phyloP scores from a whole-genome alignment of 73 alveolate genomes.

The Stentor roeselii region DNA sequence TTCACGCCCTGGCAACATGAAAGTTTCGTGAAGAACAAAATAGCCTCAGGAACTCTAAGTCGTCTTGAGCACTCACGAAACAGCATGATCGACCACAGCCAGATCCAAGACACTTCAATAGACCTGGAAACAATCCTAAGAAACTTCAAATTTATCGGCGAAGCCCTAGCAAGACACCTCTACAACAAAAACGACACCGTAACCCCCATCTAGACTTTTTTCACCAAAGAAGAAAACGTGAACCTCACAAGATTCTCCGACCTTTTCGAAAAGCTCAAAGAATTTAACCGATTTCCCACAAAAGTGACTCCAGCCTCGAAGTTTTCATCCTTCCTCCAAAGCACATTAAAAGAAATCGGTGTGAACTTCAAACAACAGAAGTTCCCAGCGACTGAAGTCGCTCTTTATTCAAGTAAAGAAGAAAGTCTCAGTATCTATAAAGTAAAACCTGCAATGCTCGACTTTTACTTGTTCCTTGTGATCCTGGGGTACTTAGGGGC shows the following conservation, averaged over 20 bases:
- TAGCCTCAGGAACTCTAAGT: conserved; percentile 57
- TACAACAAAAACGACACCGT: not conserved
- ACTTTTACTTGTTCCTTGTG: conserved; percentile 24
- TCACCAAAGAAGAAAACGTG: not conserved
- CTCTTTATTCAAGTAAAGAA: not conserved
- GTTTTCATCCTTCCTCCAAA: not conserved
- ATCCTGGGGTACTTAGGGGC: conserved; percentile 16
- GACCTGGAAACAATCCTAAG: conserved; percentile 39
- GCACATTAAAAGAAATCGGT: not conserved
- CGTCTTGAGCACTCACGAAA: conserved; percentile 40
- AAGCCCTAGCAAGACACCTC: conserved; percentile 45
- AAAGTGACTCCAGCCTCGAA: conserved; percentile 8
- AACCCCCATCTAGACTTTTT: not conserved
- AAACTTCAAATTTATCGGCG: conserved; percentile 62
- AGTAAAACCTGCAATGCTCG: conserved; percentile 29
- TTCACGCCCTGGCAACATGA: conserved; percentile 75
- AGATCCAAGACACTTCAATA: conserved; percentile 51
- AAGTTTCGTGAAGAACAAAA: conserved; percentile 58
- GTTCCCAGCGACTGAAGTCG: conserved; percentile 3
- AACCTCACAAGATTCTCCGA: not conserved
- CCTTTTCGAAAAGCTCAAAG: not conserved
- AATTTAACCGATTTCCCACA: not conserved
- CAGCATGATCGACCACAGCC: conserved; percentile 48
- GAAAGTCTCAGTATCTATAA: conserved; percentile 10
- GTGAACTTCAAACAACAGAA: not conserved